Percentiles rank a stretch among this genome's conserved stretches.
Conservation (phyloP, 1,139 yeast species). For the Yamadazyma dendronema region DNA sequence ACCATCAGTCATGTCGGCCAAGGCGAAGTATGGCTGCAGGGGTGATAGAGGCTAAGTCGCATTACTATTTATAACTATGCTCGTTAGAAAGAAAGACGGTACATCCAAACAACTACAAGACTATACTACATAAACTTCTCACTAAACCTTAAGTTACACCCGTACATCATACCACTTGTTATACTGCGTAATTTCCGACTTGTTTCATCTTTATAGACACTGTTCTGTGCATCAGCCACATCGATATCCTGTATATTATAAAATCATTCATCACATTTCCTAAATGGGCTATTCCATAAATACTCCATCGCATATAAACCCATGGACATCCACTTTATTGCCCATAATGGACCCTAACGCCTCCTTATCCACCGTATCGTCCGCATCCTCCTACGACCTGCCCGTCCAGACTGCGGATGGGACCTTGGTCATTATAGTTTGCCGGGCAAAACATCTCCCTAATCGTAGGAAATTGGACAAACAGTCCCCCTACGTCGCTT, state of each 20-base stretch:
- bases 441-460: conserved; percentile 71
- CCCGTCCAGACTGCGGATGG: conserved; percentile 44
- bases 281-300: conserved; percentile 5
- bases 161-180: no score
- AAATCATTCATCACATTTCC: conserved; percentile 8
- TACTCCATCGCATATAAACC: background rate
- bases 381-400: conserved; percentile 3
- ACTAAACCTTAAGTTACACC: no score
- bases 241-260: no score
- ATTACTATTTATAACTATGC: background rate
- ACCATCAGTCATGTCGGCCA: no score
- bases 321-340: background rate
- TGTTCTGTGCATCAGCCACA: no score
- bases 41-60: background rate
- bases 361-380: conserved; percentile 1
- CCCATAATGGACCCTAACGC: conserved; percentile 6
- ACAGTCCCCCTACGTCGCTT: conserved; percentile 83
- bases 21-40: no score
- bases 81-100: no score
- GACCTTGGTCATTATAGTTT: conserved; percentile 43
- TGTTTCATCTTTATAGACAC: no score
- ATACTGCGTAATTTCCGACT: no score
- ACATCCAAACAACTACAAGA: no score
- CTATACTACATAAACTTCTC: no score
- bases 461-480: conserved; percentile 81